Evolutionary conservation across 768 basidiomycete genomes (phyloP).

Genomic region (Termitomyces sp.): DNA sequence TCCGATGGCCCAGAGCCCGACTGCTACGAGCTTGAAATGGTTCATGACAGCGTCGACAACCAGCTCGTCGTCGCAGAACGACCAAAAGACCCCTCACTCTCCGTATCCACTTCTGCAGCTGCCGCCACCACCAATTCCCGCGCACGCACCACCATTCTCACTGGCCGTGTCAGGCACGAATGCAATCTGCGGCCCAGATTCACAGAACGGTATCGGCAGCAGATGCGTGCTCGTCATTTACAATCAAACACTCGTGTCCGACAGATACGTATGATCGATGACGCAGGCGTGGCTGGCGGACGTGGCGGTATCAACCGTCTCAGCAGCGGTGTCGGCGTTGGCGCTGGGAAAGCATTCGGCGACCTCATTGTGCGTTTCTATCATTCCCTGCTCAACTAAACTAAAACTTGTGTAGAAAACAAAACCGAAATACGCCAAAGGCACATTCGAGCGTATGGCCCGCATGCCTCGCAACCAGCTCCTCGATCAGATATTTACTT

Average conservation of each 20-base stretch:
- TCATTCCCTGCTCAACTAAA: neutral
- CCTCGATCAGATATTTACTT: conserved; percentile 74
- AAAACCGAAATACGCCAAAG: conserved; percentile 65
- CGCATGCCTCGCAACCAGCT: conserved; percentile 89
- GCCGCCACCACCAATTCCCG: conserved; percentile 49
- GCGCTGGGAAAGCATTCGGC: conserved; percentile 54
- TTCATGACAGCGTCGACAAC: conserved; percentile 81
- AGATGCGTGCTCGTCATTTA: conserved; percentile 65
- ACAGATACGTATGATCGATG: conserved; percentile 73
- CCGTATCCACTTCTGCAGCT: conserved; percentile 30
- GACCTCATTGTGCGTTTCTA: conserved; percentile 58
- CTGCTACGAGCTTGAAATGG: conserved; percentile 86
- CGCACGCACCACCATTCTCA: conserved; percentile 74
- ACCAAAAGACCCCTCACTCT: conserved; percentile 57
- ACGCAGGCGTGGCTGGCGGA: conserved; percentile 63
- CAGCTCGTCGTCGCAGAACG: conserved; percentile 84
- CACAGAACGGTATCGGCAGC: conserved; percentile 62
- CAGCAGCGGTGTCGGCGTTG: conserved; percentile 68
- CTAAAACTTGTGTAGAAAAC: conserved; percentile 42
- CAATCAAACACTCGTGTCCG: conserved; percentile 65
- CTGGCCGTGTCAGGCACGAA: conserved; percentile 79
- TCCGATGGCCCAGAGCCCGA: conserved; percentile 46
- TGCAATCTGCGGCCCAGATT: conserved; percentile 71
- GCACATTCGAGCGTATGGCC: conserved; percentile 83
- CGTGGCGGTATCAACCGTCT: conserved; percentile 75